Evolutionary conservation across 768 basidiomycete species (phyloP).

Genomic region (Pleurotus citrinopileatus): DNA sequence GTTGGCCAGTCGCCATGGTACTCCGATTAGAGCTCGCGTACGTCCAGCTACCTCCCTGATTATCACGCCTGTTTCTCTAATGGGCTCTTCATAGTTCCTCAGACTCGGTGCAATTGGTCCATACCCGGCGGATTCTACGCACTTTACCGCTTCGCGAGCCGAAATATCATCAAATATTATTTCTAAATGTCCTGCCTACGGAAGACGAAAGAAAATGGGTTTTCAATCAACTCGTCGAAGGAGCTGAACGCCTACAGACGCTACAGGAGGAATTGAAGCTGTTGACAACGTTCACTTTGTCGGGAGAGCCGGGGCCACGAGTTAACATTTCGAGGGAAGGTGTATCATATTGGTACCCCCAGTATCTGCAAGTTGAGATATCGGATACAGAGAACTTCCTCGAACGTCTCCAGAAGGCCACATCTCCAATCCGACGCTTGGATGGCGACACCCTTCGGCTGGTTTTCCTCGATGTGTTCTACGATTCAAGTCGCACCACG

Average conservation of each 20-base stretch:
- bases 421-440: neutral
- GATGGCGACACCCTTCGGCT: neutral
- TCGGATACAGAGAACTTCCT: neutral
- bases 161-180: neutral
- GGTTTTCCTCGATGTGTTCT: neutral
- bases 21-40: too few relatives aligned
- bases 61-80: too few relatives aligned
- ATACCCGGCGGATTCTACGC: neutral
- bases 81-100: neutral
- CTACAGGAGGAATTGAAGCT: neutral
- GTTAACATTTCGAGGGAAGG: neutral
- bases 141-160: neutral
- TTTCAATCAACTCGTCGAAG: neutral
- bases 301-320: neutral
- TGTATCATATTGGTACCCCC: neutral
- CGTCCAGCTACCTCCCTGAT: too few relatives aligned
- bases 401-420: neutral
- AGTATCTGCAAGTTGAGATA: neutral
- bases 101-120: neutral
- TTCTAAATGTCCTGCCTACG: neutral
- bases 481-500: neutral
- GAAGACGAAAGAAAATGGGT: neutral
- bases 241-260: neutral
- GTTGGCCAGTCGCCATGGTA: too few relatives aligned
- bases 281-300: too few relatives aligned